These are phyloP conservation scores for Petunia axillaris DNA, from an alignment of 257 asterid genomes.

Conservation along the genomic window DNA sequence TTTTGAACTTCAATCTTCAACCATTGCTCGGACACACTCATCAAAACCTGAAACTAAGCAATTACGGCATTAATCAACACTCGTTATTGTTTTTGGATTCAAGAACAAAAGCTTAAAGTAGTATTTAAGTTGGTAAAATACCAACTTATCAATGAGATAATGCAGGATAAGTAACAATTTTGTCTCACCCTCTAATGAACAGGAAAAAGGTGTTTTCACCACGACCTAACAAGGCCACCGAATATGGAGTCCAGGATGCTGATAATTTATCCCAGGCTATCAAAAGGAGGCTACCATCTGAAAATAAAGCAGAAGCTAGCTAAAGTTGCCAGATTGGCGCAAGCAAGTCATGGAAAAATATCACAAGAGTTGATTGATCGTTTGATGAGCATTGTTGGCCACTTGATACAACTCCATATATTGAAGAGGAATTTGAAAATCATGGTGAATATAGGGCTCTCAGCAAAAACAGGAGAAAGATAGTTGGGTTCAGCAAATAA, in stretches of 20 bases:
- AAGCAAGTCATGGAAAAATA: slow-evolving; percentile 80
- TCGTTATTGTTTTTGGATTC: too few species aligned
- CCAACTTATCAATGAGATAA: too few species aligned
- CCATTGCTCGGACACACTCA: too few species aligned
- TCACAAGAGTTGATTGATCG: slow-evolving; percentile 81
- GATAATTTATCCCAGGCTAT: slow-evolving; percentile 86
- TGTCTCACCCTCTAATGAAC: too few species aligned
- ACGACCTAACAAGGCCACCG: slow-evolving; percentile 60
- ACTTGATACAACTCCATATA: slow-evolving; percentile 90
- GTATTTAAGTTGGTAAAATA: too few species aligned
- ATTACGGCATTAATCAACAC: too few species aligned
- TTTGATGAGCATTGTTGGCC: slow-evolving; percentile 96
- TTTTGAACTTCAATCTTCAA: too few species aligned
- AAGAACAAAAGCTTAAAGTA: too few species aligned
- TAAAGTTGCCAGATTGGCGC: slow-evolving; percentile 95
- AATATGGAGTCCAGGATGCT: slow-evolving; percentile 74
- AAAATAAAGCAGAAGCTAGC: slow-evolving; percentile 89
- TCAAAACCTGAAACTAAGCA: too few species aligned
- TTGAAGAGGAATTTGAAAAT: slow-evolving; percentile 86
- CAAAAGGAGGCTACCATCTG: slow-evolving; percentile 92
- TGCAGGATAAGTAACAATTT: too few species aligned
- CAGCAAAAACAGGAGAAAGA: slow-evolving; percentile 89
- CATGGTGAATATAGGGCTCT: slow-evolving; percentile 79
- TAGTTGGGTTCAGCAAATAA: slow-evolving; percentile 72
- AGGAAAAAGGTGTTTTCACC: too few species aligned